Base-by-base conservation (phyloP, 1,284 basidiomycete genomes). In the Cryptococcus sp. region DNA sequence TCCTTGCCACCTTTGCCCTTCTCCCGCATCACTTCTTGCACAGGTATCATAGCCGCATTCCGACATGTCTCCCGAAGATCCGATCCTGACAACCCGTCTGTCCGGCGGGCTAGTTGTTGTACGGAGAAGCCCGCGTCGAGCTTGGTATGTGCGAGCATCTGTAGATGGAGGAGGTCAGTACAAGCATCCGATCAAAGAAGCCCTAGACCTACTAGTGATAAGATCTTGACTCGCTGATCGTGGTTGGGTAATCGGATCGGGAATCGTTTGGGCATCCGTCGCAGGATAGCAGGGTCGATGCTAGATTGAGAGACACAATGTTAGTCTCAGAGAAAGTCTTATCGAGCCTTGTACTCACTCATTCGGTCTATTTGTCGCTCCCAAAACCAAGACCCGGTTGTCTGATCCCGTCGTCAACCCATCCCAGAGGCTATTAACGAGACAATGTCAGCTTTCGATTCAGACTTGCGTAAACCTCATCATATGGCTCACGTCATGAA, bases 191-290 rank as follows among this genome's bases (percentile, higher is more conserved):
- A 47, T 38, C 13, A 31, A 20, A 22, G 27, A 11, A n/a, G 25
- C 47, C 31, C 6, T 15, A 45, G 23, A 67, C 82, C 65, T 77
- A 95, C 93, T 60, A 99, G 81, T 1, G 80, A 80, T n/a, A 99
- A 84, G 62, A 99, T 99, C 78, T 91, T 93, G 56, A 86, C 81
- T 35, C 96, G 85, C 73, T 98, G 94, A 16, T 87, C 84, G 5
- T 81, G 74, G 65, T 90, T 88, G 1, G 96, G 96, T 23, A 98
- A 82, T 8, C 86, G 83, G 59, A 99, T 86, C 1, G 91, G 85
- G 75, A 97, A 99, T n/a, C 94, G 88, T 78, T 97, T 98, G 0
- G 96, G 96, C 92, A 99, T 93, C 39, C 95, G 88, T 27, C 95
- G 86, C 5, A 98, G 83, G 70, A 98, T 95, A 22, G 95, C 95